phyloP scores from a whole-genome alignment of 139 green algal genomes.

The Closterium sp. region DNA sequence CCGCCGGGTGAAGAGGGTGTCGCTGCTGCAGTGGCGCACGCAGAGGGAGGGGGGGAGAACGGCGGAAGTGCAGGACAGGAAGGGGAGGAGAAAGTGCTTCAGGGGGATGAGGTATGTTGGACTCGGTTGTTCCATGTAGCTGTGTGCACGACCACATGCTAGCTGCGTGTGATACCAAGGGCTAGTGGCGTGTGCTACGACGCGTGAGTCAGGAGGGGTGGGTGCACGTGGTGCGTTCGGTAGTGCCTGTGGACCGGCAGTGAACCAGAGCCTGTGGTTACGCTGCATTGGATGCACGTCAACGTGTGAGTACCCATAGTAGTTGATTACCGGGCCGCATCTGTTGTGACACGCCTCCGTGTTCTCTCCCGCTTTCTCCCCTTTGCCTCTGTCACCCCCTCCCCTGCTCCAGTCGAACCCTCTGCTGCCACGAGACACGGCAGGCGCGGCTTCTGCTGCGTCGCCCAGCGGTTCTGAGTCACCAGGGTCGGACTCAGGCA shows the following conservation, averaged over 20 bases:
- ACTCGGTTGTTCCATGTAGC: not conserved
- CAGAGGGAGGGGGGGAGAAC: not conserved
- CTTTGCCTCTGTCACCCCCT: not conserved
- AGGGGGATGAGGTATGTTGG: not conserved
- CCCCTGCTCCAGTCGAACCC: not conserved
- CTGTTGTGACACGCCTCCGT: not conserved
- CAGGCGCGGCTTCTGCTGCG: not conserved
- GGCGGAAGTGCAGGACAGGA: not conserved
- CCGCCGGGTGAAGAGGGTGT: not conserved
- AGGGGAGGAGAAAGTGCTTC: constrained; percentile 14
- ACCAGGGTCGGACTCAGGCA: not conserved
- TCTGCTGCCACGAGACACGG: not conserved
- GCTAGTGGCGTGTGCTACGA: too few relatives aligned
- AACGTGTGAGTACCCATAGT: not conserved
- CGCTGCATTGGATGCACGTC: not conserved
- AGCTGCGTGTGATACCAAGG: too few relatives aligned
- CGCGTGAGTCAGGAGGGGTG: too few relatives aligned
- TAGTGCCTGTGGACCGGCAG: not conserved
- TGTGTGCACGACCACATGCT: too few relatives aligned
- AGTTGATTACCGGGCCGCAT: not conserved
- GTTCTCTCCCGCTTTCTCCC: not conserved
- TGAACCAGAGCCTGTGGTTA: not conserved
- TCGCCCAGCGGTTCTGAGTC: not conserved
- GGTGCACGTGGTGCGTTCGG: not conserved
- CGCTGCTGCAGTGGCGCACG: not conserved